Evolutionary conservation across 2,329 filamentous ascomycete genomes (phyloP).

Genomic region (Stagonosporopsis tanaceti): DNA sequence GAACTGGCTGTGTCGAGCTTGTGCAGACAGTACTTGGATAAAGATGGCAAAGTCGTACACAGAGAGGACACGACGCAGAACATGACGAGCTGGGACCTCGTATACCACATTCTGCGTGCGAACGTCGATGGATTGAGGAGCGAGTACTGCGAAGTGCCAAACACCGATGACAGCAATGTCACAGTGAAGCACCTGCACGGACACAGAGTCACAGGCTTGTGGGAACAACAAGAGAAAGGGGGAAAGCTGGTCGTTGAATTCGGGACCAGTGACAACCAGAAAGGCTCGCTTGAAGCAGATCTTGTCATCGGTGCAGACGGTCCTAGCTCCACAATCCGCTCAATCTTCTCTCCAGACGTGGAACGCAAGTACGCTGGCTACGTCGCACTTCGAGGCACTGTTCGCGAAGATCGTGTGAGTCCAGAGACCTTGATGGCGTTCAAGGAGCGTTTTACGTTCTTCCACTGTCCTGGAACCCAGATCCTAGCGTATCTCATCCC

Average conservation of each 20-base stretch:
- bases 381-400: slow-evolving; percentile 43
- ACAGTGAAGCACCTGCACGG: slow-evolving; percentile 36
- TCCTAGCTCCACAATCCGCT: slow-evolving; percentile 41
- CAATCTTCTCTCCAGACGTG: slow-evolving; percentile 28
- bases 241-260: slow-evolving; percentile 30
- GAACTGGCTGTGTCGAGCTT: slow-evolving; percentile 37
- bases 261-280: slow-evolving; percentile 25
- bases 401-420: slow-evolving; percentile 35
- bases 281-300: slow-evolving; percentile 34
- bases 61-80: slow-evolving; percentile 42
- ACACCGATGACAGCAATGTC: slow-evolving; percentile 17
- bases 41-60: slow-evolving; percentile 39
- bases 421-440: slow-evolving; percentile 38
- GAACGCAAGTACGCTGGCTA: slow-evolving; percentile 44
- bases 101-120: slow-evolving; percentile 42
- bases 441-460: slow-evolving; percentile 53
- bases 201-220: slow-evolving; percentile 33
- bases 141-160: slow-evolving; percentile 35
- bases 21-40: slow-evolving; percentile 39
- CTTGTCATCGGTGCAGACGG: slow-evolving; percentile 44
- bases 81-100: slow-evolving; percentile 49
- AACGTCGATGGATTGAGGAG: slow-evolving; percentile 43
- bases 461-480: slow-evolving; percentile 48
- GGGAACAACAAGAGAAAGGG: slow-evolving; percentile 26
- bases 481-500: slow-evolving; percentile 58